Conservation (phyloP, 805 yeast genomes). For the Wickerhamomyces silvicola region DNA sequence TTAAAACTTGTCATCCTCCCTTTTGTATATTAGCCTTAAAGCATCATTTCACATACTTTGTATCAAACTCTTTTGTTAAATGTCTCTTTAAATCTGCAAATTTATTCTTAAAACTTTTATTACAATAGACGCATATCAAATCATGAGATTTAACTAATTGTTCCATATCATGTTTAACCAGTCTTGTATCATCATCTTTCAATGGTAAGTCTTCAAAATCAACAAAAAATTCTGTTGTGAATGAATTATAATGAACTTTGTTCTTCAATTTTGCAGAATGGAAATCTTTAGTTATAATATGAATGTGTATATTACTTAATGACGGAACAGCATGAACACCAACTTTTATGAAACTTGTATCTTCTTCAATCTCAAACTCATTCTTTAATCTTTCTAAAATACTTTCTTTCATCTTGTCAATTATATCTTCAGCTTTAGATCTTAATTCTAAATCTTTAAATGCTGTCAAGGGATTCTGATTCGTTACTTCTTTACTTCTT, state of each 20-base stretch:
- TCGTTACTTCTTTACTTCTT: conserved; percentile 33
- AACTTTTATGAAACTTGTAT: conserved; percentile 31
- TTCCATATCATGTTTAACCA: conserved; percentile 36
- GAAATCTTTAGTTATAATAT: conserved; percentile 63
- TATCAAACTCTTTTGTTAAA: conserved; percentile 33
- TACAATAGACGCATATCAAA: conserved; percentile 37
- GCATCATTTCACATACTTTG: too few relatives aligned
- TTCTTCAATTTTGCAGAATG: conserved; percentile 48
- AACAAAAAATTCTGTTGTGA: conserved; percentile 60
- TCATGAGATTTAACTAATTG: conserved; percentile 25
- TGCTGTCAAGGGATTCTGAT: conserved; percentile 38
- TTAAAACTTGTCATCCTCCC: too few relatives aligned
- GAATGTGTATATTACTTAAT: conserved; percentile 63
- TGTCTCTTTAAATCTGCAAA: conserved; percentile 39
- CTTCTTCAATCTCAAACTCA: conserved; percentile 14
- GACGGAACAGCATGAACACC: conserved; percentile 75
- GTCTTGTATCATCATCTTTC: conserved; percentile 33
- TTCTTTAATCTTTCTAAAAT: conserved; percentile 14
- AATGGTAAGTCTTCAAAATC: conserved; percentile 44
- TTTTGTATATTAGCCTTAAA: too few relatives aligned
- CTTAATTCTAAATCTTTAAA: conserved; percentile 25
- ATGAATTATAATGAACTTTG: conserved; percentile 64
- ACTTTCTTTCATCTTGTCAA: conserved; percentile 8
- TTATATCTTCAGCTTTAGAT: conserved; percentile 12
- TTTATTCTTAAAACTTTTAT: conserved; percentile 32